Evolutionary conservation across 2,329 filamentous ascomycete genomes (phyloP), one percentile per base, ranked within the genome.

Genomic region (Herpomyces periplanetae): DNA sequence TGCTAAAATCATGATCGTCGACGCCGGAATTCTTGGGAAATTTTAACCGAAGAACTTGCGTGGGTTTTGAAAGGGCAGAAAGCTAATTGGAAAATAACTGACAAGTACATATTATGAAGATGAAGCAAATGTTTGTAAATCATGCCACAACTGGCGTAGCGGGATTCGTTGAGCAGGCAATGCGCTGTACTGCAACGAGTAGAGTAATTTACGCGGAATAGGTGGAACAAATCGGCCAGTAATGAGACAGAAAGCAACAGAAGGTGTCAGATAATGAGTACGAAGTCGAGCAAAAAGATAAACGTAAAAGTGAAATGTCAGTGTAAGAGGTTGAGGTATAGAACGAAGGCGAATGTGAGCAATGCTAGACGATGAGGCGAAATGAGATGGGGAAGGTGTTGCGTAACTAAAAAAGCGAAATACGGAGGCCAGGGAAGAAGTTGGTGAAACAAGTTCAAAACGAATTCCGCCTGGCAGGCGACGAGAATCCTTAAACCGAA

Each of bases 111-210:
- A n/a, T n/a, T n/a, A n/a, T n/a, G n/a, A n/a, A n/a, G n/a, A n/a
- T n/a, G n/a, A n/a, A n/a, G n/a, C n/a, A n/a, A n/a, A n/a, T n/a
- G n/a, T n/a, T n/a, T n/a, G n/a, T n/a, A n/a, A n/a, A n/a, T n/a
- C n/a, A n/a, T n/a, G n/a, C 80, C 84, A 96, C 35, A 91, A 61
- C 33, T 88, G 71, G 29, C 52, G 46, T 22, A 91, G 63, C 2
- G 61, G 58, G 0, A 68, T 63, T 17, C 84, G 47, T 20, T 53
- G 52, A 4, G 66, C 63, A 0, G 84, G 84, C 15, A 96, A 48
- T 69, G 91, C 91, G 41, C 69, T 85, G 39, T 96, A 96, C 40
- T 96, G 80, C 30, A 96, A 45, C 28, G 69, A 84, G 40, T 96
- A 96, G 19, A 96, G 47, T 32, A 80, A 84, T 33, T 73, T 75